Evolutionary conservation across 169 alveolate genomes (phyloP), one percentile per base, ranked within the genome.

Genomic region (Babesia bigemina): DNA sequence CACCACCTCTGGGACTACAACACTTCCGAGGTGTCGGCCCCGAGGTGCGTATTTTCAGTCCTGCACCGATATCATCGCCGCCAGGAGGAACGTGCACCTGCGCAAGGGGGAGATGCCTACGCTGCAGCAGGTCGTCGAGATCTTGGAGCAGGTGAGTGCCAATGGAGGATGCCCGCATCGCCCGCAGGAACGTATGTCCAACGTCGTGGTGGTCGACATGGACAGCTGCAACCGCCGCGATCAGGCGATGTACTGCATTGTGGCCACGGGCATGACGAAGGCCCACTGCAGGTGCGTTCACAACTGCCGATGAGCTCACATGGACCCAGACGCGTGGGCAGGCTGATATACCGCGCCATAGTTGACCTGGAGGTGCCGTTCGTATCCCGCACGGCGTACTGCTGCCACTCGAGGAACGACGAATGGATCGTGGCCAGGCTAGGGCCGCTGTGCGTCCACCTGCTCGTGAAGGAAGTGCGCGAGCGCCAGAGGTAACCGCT

Each of bases 401-500:
- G 93, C 63, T 86, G 91, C 58, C 78, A 88, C 39, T 86, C 87
- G 59, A 62, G 91, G 29, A 69, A 56, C 58, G 94, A 91, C 81
- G 94, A 91, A 57, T 91, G 95, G 95, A 83, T 87, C 33, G 75
- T 91, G 7, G 86, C 94, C 2, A 94, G 85, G 44, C 87, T 91
- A 57, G 95, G 94, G 7, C 94, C 94, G 0, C 86, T 91, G 1
- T 84, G 86, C 62, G 86, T 91, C 24, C 92, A 91, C 77, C 83
- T 91, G 4, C 76, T 91, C 72, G 84, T 89, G 3, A 48, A 86
- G 50, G 86, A 85, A 22, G 75, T 79, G 47, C 71, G 95, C 44
- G 77, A 85, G 45, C 16, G 29, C 21, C 91, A 91, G 67, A 90
- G 88, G 88, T 81, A 44, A 11, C 50, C 50, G 36, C 29, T 21